Evolutionary conservation across 2,329 filamentous ascomycete species (phyloP).

Genomic region (Cadophora sp.): DNA sequence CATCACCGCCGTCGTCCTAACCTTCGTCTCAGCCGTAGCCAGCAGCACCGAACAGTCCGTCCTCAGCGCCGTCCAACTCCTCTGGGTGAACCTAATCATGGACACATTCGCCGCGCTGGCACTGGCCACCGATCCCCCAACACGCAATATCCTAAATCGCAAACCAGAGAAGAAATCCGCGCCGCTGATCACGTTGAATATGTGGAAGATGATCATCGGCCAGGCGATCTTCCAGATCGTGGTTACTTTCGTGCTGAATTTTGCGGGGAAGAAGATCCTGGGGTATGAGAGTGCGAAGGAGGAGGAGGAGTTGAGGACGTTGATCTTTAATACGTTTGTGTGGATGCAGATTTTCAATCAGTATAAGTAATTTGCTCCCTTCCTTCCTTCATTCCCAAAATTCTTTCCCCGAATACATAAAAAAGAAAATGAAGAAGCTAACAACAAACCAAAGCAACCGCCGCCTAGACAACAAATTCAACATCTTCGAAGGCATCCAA

Average conservation of each 20-base stretch:
- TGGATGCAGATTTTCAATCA: slow-evolving; percentile 99
- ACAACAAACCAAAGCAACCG: slow-evolving; percentile 68
- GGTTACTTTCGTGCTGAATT: slow-evolving; percentile 83
- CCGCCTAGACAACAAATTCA: slow-evolving; percentile 91
- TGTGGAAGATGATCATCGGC: slow-evolving; percentile 99
- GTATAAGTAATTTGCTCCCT: slow-evolving; percentile 74
- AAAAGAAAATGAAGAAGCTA: slow-evolving; percentile 16
- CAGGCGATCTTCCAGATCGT: slow-evolving; percentile 88
- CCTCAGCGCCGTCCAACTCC: slow-evolving; percentile 76
- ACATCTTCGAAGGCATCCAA: slow-evolving; percentile 88
- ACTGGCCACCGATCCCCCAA: slow-evolving; percentile 76
- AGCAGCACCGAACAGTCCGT: slow-evolving; percentile 69
- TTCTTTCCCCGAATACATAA: neutral
- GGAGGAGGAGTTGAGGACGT: slow-evolving; percentile 67
- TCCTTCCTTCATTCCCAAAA: neutral
- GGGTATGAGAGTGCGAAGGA: slow-evolving; percentile 57
- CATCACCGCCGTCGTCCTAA: slow-evolving; percentile 79
- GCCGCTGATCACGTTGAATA: slow-evolving; percentile 81
- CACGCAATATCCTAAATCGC: slow-evolving; percentile 69
- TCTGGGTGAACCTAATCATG: slow-evolving; percentile 89
- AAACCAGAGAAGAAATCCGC: slow-evolving; percentile 78
- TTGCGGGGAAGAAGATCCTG: slow-evolving; percentile 69
- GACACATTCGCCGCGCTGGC: slow-evolving; percentile 82
- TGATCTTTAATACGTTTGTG: slow-evolving; percentile 98
- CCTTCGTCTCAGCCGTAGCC: slow-evolving; percentile 76